Conservation (phyloP, 805 yeast species). For the Yarrowia deformans region DNA sequence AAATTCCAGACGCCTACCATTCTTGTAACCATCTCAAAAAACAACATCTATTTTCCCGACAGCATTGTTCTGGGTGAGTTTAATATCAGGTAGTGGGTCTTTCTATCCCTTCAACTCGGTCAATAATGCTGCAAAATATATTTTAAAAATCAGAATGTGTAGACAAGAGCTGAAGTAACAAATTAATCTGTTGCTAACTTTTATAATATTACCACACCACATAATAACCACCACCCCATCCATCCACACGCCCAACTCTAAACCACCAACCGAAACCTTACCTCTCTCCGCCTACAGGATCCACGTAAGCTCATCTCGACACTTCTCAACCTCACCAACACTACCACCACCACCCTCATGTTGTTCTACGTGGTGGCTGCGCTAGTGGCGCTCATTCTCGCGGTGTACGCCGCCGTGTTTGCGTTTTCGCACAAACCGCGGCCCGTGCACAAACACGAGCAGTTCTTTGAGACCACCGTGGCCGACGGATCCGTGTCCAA, state of each 20-base stretch:
- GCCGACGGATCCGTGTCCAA: slow-evolving; percentile 12
- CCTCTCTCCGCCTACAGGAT: not conserved
- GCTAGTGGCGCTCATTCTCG: slow-evolving; percentile 18
- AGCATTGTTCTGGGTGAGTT: not conserved
- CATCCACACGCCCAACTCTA: not conserved
- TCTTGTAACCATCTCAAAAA: no score
- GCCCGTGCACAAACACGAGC: slow-evolving; percentile 21
- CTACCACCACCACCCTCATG: not conserved
- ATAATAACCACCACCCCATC: not conserved
- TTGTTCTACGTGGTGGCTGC: slow-evolving; percentile 32
- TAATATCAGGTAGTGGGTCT: not conserved
- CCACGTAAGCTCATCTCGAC: slow-evolving; percentile 10
- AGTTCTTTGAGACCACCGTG: slow-evolving; percentile 21
- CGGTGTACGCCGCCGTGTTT: slow-evolving; percentile 24
- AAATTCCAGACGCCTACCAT: no score
- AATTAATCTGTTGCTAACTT: no score
- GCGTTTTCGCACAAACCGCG: slow-evolving; percentile 33
- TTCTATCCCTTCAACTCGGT: not conserved
- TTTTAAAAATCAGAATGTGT: not conserved
- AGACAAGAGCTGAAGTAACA: no score
- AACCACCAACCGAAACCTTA: not conserved
- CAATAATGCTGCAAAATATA: not conserved
- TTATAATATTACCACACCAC: no score
- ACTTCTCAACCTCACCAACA: not conserved
- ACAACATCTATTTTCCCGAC: not conserved